Percentiles rank a stretch among this genome's conserved stretches.
These are phyloP conservation scores for Onygenales sp. DNA, from an alignment of 2,329 filamentous ascomycete species.

Conservation along the genomic window DNA sequence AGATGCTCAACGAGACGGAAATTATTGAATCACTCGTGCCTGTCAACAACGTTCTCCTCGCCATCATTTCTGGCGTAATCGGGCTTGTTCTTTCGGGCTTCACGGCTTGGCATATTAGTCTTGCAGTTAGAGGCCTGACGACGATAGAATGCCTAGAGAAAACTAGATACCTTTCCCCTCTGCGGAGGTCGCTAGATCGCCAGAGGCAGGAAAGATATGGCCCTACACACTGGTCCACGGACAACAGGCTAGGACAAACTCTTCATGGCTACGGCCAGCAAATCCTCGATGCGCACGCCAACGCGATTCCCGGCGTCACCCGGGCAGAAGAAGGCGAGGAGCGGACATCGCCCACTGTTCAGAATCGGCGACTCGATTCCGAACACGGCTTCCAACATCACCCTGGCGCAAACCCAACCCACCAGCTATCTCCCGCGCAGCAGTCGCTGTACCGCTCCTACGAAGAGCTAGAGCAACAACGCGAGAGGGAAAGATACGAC, in stretches of 20 bases:
- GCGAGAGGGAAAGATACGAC: constrained; percentile 60
- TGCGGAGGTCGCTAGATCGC: constrained; percentile 61
- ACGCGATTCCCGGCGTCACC: constrained; percentile 69
- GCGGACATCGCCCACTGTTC: constrained; percentile 27
- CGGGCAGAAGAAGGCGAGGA: constrained; percentile 73
- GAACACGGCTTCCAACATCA: constrained; percentile 3
- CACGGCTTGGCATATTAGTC: constrained; percentile 80
- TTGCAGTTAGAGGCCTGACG: constrained; percentile 71
- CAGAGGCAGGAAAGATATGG: constrained; percentile 42
- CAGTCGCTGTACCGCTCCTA: constrained; percentile 38
- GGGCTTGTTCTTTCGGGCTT: constrained; percentile 82
- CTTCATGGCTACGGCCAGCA: constrained; percentile 60
- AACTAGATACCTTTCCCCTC: constrained; percentile 79
- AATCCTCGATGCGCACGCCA: constrained; percentile 71
- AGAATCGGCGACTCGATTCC: constrained; percentile 10
- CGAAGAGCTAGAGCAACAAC: constrained; percentile 50
- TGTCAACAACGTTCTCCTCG: constrained; percentile 81
- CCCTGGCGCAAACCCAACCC: neutral
- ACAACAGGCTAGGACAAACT: constrained; percentile 28
- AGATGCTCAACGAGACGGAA: constrained; percentile 61
- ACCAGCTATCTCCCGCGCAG: constrained; percentile 34
- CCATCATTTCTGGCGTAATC: constrained; percentile 82
- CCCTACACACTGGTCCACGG: constrained; percentile 21
- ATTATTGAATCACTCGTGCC: constrained; percentile 72
- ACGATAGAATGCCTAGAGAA: constrained; percentile 96